Evolutionary conservation across 768 basidiomycete genomes (phyloP).

Genomic region (Leccinum uliginosum): DNA sequence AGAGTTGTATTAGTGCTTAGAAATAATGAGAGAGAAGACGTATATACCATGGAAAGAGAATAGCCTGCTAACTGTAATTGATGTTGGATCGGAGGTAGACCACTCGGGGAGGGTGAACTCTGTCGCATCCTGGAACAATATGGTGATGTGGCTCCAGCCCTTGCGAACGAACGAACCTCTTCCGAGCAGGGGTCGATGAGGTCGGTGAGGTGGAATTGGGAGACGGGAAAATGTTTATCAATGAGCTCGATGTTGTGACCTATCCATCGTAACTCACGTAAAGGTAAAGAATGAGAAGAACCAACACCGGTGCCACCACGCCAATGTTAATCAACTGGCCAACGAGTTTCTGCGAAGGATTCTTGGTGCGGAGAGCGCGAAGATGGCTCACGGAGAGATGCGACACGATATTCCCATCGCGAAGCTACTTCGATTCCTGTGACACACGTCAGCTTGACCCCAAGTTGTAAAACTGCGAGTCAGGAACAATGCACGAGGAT

Average conservation of each 20-base stretch:
- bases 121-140: constrained; percentile 68
- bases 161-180: constrained; percentile 56
- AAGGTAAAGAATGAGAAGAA: neutral
- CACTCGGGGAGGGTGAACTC: constrained; percentile 63
- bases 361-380: constrained; percentile 37
- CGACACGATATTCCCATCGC: constrained; percentile 70
- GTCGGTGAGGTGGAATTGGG: constrained; percentile 62
- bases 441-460: constrained; percentile 70
- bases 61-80: constrained; percentile 52
- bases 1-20: constrained; percentile 40
- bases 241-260: constrained; percentile 68
- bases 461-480: constrained; percentile 53
- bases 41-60: constrained; percentile 48
- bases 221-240: constrained; percentile 55
- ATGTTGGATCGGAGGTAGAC: constrained; percentile 46
- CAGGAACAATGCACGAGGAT: neutral
- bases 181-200: constrained; percentile 68
- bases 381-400: constrained; percentile 62
- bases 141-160: constrained; percentile 72
- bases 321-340: constrained; percentile 84
- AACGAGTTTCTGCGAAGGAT: constrained; percentile 47
- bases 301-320: constrained; percentile 61
- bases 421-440: constrained; percentile 57
- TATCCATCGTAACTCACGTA: neutral
- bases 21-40: neutral